Conservation (phyloP, 2,329 filamentous ascomycete species). For the Alternaria atra region DNA sequence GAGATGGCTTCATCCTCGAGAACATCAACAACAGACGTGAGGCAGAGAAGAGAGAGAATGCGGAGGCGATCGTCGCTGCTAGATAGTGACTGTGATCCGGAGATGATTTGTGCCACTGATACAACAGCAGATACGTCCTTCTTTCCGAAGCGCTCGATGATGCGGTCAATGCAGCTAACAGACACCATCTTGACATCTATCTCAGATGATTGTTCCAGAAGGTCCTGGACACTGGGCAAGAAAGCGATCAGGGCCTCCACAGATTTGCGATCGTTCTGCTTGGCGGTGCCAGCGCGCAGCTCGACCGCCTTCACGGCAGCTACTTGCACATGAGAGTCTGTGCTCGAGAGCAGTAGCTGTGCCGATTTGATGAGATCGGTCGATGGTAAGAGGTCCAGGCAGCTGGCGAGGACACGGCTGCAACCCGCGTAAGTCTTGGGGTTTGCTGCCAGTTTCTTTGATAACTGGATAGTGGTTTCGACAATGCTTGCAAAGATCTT, state of each 20-base stretch:
- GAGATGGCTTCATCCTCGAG: slow-evolving; percentile 86
- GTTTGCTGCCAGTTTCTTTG: slow-evolving; percentile 66
- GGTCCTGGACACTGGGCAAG: slow-evolving; percentile 77
- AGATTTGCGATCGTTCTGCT: slow-evolving; percentile 72
- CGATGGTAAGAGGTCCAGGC: slow-evolving; percentile 86
- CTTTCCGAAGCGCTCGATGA: slow-evolving; percentile 94
- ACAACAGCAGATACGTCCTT: slow-evolving; percentile 82
- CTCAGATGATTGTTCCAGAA: slow-evolving; percentile 77
- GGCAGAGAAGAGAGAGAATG: slow-evolving; percentile 84
- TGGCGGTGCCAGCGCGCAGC: slow-evolving; percentile 77
- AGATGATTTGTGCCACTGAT: slow-evolving; percentile 78
- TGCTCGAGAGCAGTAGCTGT: slow-evolving; percentile 79
- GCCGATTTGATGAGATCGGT: slow-evolving; percentile 89
- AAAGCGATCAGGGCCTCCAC: slow-evolving; percentile 78
- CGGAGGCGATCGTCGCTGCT: slow-evolving; percentile 76
- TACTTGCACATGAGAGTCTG: slow-evolving; percentile 79
- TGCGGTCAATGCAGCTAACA: slow-evolving; percentile 89
- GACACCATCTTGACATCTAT: slow-evolving; percentile 83
- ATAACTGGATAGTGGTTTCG: slow-evolving; percentile 61
- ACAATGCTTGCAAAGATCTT: slow-evolving; percentile 50
- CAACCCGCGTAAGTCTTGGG: slow-evolving; percentile 53
- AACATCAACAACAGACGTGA: slow-evolving; percentile 89
- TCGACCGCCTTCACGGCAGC: slow-evolving; percentile 75
- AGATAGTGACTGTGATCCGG: slow-evolving; percentile 78
- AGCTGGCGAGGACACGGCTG: slow-evolving; percentile 76